phyloP scores from a whole-genome alignment of 768 basidiomycete genomes.

The Dacryopinax primogenitus region DNA sequence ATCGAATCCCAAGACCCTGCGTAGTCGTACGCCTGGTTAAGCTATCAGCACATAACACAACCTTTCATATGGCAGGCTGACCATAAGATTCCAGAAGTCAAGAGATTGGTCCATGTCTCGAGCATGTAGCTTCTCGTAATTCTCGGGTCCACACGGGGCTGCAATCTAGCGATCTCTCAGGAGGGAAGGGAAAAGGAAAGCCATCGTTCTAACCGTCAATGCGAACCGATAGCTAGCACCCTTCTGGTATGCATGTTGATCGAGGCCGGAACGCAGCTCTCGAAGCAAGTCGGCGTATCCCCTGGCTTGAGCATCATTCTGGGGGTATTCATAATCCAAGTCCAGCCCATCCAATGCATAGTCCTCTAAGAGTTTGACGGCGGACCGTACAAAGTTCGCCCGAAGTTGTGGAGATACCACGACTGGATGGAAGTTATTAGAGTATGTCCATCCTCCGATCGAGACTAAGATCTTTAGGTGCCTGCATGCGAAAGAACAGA shows the following conservation, averaged over 20 bases:
- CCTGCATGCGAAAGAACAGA: slow-evolving; percentile 13
- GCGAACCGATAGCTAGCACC: slow-evolving; percentile 51
- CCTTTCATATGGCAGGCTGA: slow-evolving; percentile 13
- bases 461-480: slow-evolving; percentile 44
- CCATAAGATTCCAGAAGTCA: slow-evolving; percentile 98
- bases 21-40: slow-evolving; percentile 20
- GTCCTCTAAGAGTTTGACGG: slow-evolving; percentile 70
- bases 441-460: slow-evolving; percentile 95
- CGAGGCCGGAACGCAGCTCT: slow-evolving; percentile 61
- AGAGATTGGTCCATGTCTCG: slow-evolving; percentile 76
- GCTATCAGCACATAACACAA: neutral
- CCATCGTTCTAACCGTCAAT: slow-evolving; percentile 47
- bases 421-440: slow-evolving; percentile 71
- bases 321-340: slow-evolving; percentile 87
- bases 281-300: slow-evolving; percentile 75
- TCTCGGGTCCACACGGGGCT: slow-evolving; percentile 79
- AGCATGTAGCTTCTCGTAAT: slow-evolving; percentile 68
- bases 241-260: slow-evolving; percentile 56
- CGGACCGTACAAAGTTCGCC: slow-evolving; percentile 63
- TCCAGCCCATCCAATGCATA: slow-evolving; percentile 88
- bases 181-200: neutral
- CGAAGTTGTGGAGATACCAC: slow-evolving; percentile 52
- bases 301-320: slow-evolving; percentile 56
- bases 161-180: slow-evolving; percentile 46
- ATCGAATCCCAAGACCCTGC: slow-evolving; percentile 35